Conservation (phyloP, 805 yeast genomes). For the Martiniozyma abietophila region DNA sequence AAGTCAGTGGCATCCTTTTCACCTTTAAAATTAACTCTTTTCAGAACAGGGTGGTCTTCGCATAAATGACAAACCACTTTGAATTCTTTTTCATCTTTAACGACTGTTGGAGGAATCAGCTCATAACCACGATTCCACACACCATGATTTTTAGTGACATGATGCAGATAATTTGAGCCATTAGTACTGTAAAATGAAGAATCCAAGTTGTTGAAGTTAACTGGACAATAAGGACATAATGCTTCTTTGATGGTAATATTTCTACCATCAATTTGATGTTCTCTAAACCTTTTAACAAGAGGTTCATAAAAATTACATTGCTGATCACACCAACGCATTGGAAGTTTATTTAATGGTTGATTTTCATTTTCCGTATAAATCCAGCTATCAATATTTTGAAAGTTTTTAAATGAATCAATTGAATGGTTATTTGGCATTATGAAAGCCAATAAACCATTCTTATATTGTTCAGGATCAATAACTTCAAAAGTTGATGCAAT, state of each 20-base stretch:
- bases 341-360: constrained; percentile 4
- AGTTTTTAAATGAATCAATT: constrained; percentile 1
- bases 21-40: not conserved
- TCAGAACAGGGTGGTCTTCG: not conserved
- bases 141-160: constrained; percentile 26
- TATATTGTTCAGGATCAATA: not conserved
- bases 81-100: not conserved
- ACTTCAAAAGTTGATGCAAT: not conserved
- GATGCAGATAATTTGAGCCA: constrained; percentile 24
- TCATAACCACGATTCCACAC: constrained; percentile 24
- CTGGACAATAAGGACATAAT: constrained; percentile 25
- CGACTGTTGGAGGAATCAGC: constrained; percentile 20
- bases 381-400: constrained; percentile 6
- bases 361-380: constrained; percentile 3
- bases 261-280: constrained; percentile 10
- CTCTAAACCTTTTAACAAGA: constrained; percentile 16
- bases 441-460: too few relatives aligned
- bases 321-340: constrained; percentile 6
- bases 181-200: constrained; percentile 17
- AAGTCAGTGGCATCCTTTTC: too few relatives aligned
- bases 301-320: constrained; percentile 11
- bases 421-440: constrained; percentile 6
- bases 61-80: constrained; percentile 2
- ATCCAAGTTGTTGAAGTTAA: constrained; percentile 1
- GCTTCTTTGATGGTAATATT: constrained; percentile 22